These are phyloP conservation scores for Grifola frondosa DNA, from an alignment of 1,284 basidiomycete genomes.

Conservation along the genomic window DNA sequence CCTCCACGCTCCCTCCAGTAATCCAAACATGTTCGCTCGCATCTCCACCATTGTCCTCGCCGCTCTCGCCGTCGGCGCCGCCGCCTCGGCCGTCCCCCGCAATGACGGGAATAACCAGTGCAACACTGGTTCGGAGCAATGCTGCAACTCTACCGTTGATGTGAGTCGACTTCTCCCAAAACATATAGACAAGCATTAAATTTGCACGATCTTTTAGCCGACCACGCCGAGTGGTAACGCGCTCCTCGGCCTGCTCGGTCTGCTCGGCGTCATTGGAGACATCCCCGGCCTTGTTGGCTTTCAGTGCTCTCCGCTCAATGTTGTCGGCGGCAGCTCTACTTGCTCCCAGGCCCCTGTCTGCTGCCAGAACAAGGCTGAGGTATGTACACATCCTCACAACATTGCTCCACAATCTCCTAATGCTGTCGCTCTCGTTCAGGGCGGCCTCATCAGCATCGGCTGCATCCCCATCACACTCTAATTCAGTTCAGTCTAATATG, in stretches of 20 bases:
- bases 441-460: conserved; percentile 23
- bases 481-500: too few relatives aligned
- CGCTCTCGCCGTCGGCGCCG: conserved; percentile 10
- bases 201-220: conserved; percentile 4
- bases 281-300: conserved; percentile 11
- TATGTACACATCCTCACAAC: background rate
- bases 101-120: conserved; percentile 1
- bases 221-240: background rate
- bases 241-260: conserved; percentile 10
- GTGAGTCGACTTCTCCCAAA: background rate
- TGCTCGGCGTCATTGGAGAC: conserved; percentile 5
- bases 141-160: conserved; percentile 8
- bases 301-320: conserved; percentile 17
- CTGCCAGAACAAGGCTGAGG: conserved; percentile 18
- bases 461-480: conserved; percentile 22
- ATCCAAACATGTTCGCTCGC: conserved; percentile 10
- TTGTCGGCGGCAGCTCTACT: background rate
- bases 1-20: conserved; percentile 1
- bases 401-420: background rate
- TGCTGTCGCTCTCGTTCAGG: conserved; percentile 5
- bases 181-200: conserved; percentile 1
- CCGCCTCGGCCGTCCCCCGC: conserved; percentile 8
- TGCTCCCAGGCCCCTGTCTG: conserved; percentile 13
- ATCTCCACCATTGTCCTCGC: conserved; percentile 7
- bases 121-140: conserved; percentile 14